These are phyloP conservation scores for Cercospora beticola DNA, from an alignment of 2,329 filamentous ascomycete genomes.

Conservation along the genomic window DNA sequence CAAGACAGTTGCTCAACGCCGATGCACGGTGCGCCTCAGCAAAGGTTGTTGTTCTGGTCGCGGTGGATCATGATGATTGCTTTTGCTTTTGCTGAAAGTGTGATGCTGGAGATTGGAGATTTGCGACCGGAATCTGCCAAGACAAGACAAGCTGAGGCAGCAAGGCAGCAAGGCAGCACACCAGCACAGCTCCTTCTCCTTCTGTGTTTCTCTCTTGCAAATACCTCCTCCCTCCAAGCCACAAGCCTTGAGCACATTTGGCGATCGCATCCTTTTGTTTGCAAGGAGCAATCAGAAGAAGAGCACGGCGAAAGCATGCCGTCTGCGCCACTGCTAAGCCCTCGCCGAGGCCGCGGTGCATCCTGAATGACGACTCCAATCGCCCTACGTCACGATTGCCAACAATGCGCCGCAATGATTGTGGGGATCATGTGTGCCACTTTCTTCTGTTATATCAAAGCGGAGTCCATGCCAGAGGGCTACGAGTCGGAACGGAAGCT, in stretches of 20 bases:
- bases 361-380: conserved; percentile 2
- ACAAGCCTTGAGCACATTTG: not conserved
- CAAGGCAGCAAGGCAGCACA: not conserved
- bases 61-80: not conserved
- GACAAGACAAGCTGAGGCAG: not conserved
- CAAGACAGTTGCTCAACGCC: not conserved
- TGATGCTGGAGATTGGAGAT: not conserved
- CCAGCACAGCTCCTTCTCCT: not conserved
- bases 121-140: not conserved
- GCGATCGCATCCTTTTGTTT: not conserved
- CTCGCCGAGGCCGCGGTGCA: conserved; percentile 4
- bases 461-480: not conserved
- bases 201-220: not conserved
- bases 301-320: conserved; percentile 11
- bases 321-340: conserved; percentile 6
- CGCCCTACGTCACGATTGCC: not conserved
- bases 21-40: not conserved
- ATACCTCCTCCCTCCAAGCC: not conserved
- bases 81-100: not conserved
- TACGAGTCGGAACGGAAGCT: not conserved
- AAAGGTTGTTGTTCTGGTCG: not conserved
- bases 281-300: not conserved
- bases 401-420: conserved; percentile 4
- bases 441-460: conserved; percentile 6
- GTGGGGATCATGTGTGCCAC: conserved; percentile 5